Evolutionary conservation across 2,329 filamentous ascomycete genomes (phyloP).

Genomic region (Neopestalotiopsis clavispora): DNA sequence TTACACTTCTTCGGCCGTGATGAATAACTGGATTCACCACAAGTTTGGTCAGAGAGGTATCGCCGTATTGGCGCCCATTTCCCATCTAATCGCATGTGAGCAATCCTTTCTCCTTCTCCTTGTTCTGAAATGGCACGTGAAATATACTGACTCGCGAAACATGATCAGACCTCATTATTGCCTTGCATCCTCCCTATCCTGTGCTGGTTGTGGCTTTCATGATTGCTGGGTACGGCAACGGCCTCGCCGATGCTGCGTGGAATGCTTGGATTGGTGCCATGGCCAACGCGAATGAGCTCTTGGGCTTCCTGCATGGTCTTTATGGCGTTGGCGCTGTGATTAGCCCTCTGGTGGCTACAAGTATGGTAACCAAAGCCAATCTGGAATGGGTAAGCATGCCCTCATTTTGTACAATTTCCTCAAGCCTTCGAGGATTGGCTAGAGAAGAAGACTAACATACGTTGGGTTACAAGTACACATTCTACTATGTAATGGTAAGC

Average conservation of each 20-base stretch:
- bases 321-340: slow-evolving; percentile 73
- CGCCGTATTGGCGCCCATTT: slow-evolving; percentile 61
- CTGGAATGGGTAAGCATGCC: slow-evolving; percentile 51
- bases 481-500: slow-evolving; percentile 76
- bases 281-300: slow-evolving; percentile 70
- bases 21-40: slow-evolving; percentile 48
- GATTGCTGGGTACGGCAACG: slow-evolving; percentile 73
- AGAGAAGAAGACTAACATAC: no score
- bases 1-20: slow-evolving; percentile 49
- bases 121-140: background rate
- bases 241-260: slow-evolving; percentile 63
- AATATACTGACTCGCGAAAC: background rate
- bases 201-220: slow-evolving; percentile 69
- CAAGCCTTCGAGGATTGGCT: no score
- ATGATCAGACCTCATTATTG: slow-evolving; percentile 56
- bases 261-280: slow-evolving; percentile 68
- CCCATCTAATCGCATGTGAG: slow-evolving; percentile 63
- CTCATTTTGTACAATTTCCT: no score
- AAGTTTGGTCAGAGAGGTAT: slow-evolving; percentile 68
- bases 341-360: slow-evolving; percentile 72
- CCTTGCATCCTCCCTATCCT: slow-evolving; percentile 70
- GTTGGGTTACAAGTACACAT: slow-evolving; percentile 55
- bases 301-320: slow-evolving; percentile 70
- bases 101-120: background rate
- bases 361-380: slow-evolving; percentile 66